phyloP scores from a whole-genome alignment of 2,329 filamentous ascomycete species.

The Colletotrichum camelliae region DNA sequence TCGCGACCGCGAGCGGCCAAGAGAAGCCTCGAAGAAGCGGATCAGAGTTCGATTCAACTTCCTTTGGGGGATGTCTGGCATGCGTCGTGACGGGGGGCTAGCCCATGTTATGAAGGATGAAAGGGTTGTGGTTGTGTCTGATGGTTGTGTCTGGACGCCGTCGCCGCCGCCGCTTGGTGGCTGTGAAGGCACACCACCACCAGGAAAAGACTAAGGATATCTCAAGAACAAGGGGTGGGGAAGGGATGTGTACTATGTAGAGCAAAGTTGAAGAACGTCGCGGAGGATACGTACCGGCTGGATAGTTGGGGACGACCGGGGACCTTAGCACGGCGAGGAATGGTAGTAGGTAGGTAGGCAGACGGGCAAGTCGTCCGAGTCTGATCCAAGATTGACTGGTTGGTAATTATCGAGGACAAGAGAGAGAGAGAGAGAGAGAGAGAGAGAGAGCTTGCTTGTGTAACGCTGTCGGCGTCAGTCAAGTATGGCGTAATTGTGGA shows the following conservation, averaged over 20 bases:
- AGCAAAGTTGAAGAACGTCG: neutral
- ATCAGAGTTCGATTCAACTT: slow-evolving; percentile 1
- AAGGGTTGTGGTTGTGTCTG: slow-evolving; percentile 5
- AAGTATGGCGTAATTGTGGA: neutral
- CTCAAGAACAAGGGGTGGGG: neutral
- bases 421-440: too few species aligned
- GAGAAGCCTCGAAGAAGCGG: neutral
- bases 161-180: neutral
- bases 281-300: slow-evolving; percentile 4
- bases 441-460: neutral
- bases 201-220: neutral
- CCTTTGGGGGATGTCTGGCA: neutral
- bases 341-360: neutral
- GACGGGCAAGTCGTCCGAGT: neutral
- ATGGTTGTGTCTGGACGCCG: neutral
- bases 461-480: neutral
- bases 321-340: neutral
- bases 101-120: neutral
- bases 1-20: slow-evolving; percentile 6
- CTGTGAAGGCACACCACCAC: neutral
- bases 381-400: neutral
- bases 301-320: neutral
- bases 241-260: neutral
- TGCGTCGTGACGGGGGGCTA: neutral
- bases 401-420: neutral